Base-by-base conservation (phyloP, 164 flowering plant species). In the Protea cynaroides region DNA sequence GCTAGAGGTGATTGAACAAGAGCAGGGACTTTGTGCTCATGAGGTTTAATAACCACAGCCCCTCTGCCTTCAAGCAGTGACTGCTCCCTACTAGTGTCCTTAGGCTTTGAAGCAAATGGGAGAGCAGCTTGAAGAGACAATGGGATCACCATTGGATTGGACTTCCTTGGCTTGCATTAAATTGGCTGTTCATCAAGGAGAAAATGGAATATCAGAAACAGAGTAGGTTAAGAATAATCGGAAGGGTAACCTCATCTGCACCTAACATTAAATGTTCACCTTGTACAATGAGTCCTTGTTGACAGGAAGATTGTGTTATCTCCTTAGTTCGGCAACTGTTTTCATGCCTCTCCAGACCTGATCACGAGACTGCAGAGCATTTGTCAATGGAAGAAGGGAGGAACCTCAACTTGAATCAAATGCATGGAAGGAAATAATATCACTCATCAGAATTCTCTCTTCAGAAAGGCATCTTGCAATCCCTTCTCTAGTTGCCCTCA, bases 381-480 rank as follows among this genome's bases (percentile, higher is more conserved):
- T 85, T 18, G 92, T 84, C 75, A 94, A 69, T 7, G 92, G 75
- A 74, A 94, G 69, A 84, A 89, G 12, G 64, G 54, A 36, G 96
- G 96, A 57, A 94, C 85, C 63, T 91, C 97, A 58, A 94, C 95
- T 71, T 72, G 78, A 46, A 85, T 81, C 97, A n/a, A 95, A 91
- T 44, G 95, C 91, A 25, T 91, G 84, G 73, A 94, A 64, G 75
- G 85, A 91, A 55, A 94, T 93, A 55, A 89, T 83, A 77, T 94
- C 99, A 58, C 95, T 88, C 97, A 89, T 94, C 66, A 85, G 77
- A 61, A 94, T 88, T 69, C 71, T 82, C 64, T 94, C 99, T 82
- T 94, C 99, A 75, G 91, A 94, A 3, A 96, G 89, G 83, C 99
- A 94, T 75, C 99, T 78, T n/a, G 87, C 99, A 72, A 89, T 84